Base-by-base conservation (phyloP, 345 rosid genomes). In the Psidium friedrichsthalianum region DNA sequence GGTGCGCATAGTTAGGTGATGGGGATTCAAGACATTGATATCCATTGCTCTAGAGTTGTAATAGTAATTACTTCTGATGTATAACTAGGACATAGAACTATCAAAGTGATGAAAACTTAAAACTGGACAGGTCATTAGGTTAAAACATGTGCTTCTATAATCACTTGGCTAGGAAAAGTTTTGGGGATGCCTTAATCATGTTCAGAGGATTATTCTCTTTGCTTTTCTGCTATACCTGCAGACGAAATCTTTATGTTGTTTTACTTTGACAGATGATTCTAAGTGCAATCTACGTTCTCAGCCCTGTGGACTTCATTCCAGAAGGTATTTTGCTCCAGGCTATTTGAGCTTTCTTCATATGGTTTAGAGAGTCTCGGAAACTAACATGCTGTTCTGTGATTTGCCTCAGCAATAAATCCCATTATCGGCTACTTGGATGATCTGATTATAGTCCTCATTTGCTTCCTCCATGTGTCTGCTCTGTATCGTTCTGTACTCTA, bases 271-370 rank as follows among this genome's bases (percentile, higher is more conserved):
- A 97, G 98, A 87, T 93, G 93, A 84, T 94, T 82, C 83, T 94
- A 84, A 92, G 96, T 89, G 94, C 80, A 18, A 54, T 91, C 91
- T 97, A 95, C 89, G 56, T 96, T 29, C 18, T 96, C 86, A 97
- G 98, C 88, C 99, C 99, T n/a, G 86, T 97, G 40, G 98, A 97
- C 87, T 88, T 95, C 88, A 92, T 97, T 88, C 98, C 98, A 15
- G 98, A 97, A 95, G 99, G 99, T 95, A 88, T 51, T 52, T 82
- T n/a, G 54, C 8, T 82, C 57, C 47, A 36, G 24, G 47, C 80
- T 36, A 13, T 84, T 21, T 47, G 80, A 16, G 57, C 32, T 83
- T 40, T 83, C 57, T 82, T 10, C 29, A 2, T 83, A 56, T 27
- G 24, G 80, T 69, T 69, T 32, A 18, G 15, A 56, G 44, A 21